phyloP scores from a whole-genome alignment of 805 yeast species.

The Zygoascus ofunaensis region DNA sequence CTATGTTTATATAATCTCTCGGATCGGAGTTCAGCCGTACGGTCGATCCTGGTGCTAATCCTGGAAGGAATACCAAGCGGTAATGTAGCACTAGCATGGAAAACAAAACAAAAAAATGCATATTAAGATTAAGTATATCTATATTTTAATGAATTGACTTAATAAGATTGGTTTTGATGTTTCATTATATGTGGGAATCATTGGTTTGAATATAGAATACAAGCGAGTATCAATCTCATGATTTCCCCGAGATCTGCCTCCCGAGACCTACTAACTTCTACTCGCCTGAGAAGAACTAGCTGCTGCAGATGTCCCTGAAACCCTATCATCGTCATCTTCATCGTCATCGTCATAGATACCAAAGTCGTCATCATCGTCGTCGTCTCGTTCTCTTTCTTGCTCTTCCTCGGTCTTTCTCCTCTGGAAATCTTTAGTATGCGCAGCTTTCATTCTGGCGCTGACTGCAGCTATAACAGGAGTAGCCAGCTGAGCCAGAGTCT shows the following conservation, averaged over 20 bases:
- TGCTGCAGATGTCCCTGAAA: neutral
- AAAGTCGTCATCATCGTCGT: constrained; percentile 14
- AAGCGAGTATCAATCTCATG: constrained; percentile 8
- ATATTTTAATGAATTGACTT: no score
- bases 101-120: no score
- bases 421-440: constrained; percentile 25
- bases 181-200: no score
- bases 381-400: constrained; percentile 28
- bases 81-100: no score
- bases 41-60: no score
- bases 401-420: constrained; percentile 19
- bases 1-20: no score
- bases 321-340: constrained; percentile 1
- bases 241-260: constrained; percentile 9
- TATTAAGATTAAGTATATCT: no score
- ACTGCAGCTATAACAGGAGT: constrained; percentile 22
- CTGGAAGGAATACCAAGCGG: no score
- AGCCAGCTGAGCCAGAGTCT: constrained; percentile 15
- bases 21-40: no score
- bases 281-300: constrained; percentile 11
- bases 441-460: constrained; percentile 15
- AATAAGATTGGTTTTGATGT: no score
- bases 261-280: constrained; percentile 10
- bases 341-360: constrained; percentile 9
- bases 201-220: no score